Conservation (phyloP, 257 asterid genomes). For the Solanum appendiculatum region DNA sequence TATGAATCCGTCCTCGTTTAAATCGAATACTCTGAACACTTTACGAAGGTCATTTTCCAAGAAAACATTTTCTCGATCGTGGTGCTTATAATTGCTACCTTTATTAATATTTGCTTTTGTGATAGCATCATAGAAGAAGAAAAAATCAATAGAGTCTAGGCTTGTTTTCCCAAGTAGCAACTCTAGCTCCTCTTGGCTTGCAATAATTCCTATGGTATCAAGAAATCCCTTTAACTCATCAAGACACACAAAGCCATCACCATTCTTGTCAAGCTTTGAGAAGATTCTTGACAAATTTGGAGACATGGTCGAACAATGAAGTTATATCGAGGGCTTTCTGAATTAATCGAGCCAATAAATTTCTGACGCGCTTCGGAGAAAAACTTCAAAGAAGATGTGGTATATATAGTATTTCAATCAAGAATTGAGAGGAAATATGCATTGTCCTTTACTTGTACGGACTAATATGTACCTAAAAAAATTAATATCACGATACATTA, state of each 20-base stretch:
- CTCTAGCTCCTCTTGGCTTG: constrained; percentile 18
- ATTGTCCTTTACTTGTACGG: background rate
- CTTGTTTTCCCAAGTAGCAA: constrained; percentile 5
- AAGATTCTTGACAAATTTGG: constrained; percentile 15
- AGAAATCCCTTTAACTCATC: constrained; percentile 20
- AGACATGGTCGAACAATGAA: background rate
- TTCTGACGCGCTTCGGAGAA: background rate
- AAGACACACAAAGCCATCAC: constrained; percentile 21
- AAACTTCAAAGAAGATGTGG: background rate
- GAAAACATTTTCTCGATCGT: background rate
- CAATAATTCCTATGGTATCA: constrained; percentile 8
- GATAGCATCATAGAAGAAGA: constrained; percentile 10
- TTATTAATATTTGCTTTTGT: constrained; percentile 1
- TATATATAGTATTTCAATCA: background rate
- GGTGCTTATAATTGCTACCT: background rate
- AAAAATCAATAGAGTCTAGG: constrained; percentile 21
- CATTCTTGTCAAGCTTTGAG: constrained; percentile 14
- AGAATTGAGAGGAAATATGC: background rate
- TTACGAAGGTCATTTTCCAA: constrained; percentile 2
- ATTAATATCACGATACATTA: background rate
- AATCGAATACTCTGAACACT: constrained; percentile 19
- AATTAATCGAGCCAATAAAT: background rate
- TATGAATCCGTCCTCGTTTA: constrained; percentile 27
- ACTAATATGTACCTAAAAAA: background rate
- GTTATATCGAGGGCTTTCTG: background rate